Conservation (phyloP, 352 stramenopile genomes). For the Phytophthora aleatoria region DNA sequence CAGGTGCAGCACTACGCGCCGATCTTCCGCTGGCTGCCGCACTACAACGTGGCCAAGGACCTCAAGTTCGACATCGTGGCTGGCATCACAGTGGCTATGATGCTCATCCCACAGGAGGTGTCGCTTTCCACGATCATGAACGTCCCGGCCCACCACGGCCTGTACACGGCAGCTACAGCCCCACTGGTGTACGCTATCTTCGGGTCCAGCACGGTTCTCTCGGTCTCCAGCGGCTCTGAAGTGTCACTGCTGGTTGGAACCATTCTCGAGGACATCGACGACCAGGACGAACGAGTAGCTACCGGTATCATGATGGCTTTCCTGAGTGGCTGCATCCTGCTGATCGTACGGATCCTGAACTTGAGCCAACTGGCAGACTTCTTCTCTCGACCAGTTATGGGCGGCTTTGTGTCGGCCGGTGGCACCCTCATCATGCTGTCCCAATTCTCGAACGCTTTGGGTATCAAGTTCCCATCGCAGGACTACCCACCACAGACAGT, state of each 20-base stretch:
- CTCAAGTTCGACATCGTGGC: conserved; percentile 63
- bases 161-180: conserved; percentile 88
- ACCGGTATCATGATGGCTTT: conserved; percentile 68
- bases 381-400: conserved; percentile 90
- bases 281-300: conserved; percentile 47
- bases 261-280: conserved; percentile 55
- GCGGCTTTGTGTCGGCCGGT: conserved; percentile 89
- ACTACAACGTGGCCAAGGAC: conserved; percentile 52
- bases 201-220: conserved; percentile 79
- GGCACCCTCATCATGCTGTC: conserved; percentile 90
- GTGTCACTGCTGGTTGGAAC: conserved; percentile 56
- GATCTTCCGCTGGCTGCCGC: conserved; percentile 60
- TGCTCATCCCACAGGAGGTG: conserved; percentile 90
- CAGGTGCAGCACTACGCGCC: conserved; percentile 38
- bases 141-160: conserved; percentile 85
- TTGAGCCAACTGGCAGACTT: conserved; percentile 90
- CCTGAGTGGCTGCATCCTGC: conserved; percentile 80
- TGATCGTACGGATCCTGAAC: conserved; percentile 69
- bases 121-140: conserved; percentile 88
- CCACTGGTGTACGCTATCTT: conserved; percentile 88
- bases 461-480: conserved; percentile 60
- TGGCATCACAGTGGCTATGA: conserved; percentile 74
- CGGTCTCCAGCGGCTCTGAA: conserved; percentile 77
- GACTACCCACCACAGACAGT: conserved; percentile 65
- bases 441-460: conserved; percentile 86